These are phyloP conservation scores for Ganoderma resinaceum DNA, from an alignment of 1,284 basidiomycete genomes.

Conservation along the genomic window DNA sequence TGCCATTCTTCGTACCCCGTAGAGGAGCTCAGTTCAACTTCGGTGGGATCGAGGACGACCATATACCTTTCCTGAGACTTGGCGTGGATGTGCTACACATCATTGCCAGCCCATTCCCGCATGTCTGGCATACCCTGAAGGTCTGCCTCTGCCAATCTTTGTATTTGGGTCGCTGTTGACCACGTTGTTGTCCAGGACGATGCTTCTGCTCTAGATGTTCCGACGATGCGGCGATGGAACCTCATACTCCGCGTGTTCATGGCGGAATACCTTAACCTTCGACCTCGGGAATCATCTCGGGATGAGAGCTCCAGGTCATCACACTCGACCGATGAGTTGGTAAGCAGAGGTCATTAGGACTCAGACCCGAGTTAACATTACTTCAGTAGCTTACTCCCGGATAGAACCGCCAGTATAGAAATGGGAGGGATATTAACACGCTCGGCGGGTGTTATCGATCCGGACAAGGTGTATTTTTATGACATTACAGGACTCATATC, in stretches of 20 bases:
- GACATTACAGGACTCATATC: not conserved
- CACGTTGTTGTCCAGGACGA: conserved; percentile 71
- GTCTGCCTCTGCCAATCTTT: conserved; percentile 49
- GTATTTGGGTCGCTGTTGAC: not conserved
- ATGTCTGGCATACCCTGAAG: conserved; percentile 87
- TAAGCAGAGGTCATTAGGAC: conserved; percentile 12
- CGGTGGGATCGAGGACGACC: conserved; percentile 91
- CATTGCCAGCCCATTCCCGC: conserved; percentile 90
- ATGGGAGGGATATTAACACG: not conserved
- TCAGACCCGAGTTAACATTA: conserved; percentile 8
- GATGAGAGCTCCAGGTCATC: conserved; percentile 13
- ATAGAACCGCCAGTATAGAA: not conserved
- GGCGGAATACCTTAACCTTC: conserved; percentile 88
- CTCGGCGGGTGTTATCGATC: not conserved
- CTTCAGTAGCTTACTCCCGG: conserved; percentile 21
- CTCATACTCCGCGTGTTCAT: conserved; percentile 89
- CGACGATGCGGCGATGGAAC: conserved; percentile 91
- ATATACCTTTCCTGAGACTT: conserved; percentile 85
- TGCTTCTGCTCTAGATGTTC: conserved; percentile 83
- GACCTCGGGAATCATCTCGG: conserved; percentile 40
- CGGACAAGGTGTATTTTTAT: conserved; percentile 15
- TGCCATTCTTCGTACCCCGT: conserved; percentile 70
- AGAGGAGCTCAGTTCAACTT: conserved; percentile 46
- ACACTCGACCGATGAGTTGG: conserved; percentile 31
- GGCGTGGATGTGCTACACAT: conserved; percentile 94